A percentile compares a stretch with the other conserved stretches of the same genome.
Evolutionary conservation across 345 rosid species (phyloP).

Genomic region (Rhodamnia rubescens): DNA sequence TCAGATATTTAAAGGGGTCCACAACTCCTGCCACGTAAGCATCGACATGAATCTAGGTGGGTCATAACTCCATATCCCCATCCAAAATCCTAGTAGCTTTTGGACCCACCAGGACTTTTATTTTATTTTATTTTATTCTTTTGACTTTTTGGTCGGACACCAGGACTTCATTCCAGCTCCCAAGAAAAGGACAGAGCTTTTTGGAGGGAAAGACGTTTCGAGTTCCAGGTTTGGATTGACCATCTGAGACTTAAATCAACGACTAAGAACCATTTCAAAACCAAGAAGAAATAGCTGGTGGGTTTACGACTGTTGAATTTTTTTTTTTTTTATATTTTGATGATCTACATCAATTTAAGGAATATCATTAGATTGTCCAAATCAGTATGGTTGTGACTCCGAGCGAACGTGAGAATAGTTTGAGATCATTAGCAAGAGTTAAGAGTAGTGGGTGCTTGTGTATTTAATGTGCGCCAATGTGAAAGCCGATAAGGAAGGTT

Average conservation of each 20-base stretch:
- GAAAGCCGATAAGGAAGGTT: neutral
- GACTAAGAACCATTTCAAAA: no score
- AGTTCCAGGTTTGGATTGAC: neutral
- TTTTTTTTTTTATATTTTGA: no score
- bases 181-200: neutral
- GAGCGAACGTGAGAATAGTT: rapidly evolving
- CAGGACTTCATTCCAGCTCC: neutral
- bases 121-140: no score
- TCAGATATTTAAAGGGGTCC: neutral
- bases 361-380: neutral
- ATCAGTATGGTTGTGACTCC: rapidly evolving
- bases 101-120: no score
- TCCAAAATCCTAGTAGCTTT: neutral
- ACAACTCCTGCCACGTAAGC: neutral
- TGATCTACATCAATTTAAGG: neutral
- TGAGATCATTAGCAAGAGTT: neutral
- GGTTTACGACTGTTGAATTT: no score
- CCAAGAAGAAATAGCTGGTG: neutral
- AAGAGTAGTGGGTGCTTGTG: neutral
- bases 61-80: neutral
- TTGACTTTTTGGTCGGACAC: neutral
- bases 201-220: neutral
- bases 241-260: neutral
- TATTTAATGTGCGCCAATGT: neutral
- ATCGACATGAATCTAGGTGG: neutral